Evolutionary conservation across 495 filamentous ascomycete genomes (phyloP).

Genomic region (Trichoderma orchidacearum): DNA sequence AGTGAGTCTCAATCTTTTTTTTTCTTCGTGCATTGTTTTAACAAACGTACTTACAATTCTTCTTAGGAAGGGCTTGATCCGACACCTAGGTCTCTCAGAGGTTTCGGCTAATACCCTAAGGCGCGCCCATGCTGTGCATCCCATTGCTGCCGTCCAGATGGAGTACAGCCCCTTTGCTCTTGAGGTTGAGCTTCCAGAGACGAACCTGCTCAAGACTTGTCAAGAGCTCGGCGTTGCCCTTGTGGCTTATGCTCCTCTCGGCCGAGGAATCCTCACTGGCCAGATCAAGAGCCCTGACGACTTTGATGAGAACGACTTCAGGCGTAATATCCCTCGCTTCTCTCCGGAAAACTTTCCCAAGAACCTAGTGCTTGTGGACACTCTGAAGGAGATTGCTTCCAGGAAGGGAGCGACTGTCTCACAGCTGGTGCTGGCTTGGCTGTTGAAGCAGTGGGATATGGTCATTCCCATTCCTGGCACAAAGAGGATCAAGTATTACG

Average conservation of each 20-base stretch:
- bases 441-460: constrained; percentile 41
- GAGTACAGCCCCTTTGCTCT: constrained; percentile 32
- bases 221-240: constrained; percentile 34
- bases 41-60: neutral
- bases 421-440: constrained; percentile 43
- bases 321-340: constrained; percentile 26
- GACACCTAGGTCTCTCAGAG: constrained; percentile 34
- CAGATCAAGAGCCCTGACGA: constrained; percentile 16
- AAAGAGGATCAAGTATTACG: constrained; percentile 39
- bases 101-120: constrained; percentile 21
- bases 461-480: constrained; percentile 45
- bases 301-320: constrained; percentile 25
- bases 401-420: constrained; percentile 28
- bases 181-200: constrained; percentile 27
- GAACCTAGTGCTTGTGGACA: constrained; percentile 37
- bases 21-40: neutral
- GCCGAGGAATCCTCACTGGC: constrained; percentile 32
- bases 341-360: constrained; percentile 38
- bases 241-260: constrained; percentile 34
- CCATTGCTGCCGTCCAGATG: constrained; percentile 27
- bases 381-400: constrained; percentile 28
- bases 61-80: constrained; percentile 30
- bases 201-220: constrained; percentile 22
- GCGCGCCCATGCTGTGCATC: constrained; percentile 21
- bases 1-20: neutral